phyloP scores from a whole-genome alignment of 202 grass and related monocot species.

The Schoenoplectus tabernaemontani region DNA sequence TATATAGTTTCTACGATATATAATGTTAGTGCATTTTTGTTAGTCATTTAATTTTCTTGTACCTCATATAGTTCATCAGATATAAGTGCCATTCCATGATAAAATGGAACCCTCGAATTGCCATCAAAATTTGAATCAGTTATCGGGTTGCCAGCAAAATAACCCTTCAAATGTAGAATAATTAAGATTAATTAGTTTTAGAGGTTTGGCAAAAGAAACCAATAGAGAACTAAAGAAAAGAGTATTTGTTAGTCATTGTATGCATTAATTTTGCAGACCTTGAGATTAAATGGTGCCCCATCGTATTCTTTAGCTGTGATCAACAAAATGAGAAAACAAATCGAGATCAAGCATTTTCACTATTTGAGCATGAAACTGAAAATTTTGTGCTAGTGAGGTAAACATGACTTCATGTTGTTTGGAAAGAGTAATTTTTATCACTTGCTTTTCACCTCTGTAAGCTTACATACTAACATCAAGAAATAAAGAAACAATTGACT shows the following conservation, averaged over 20 bases:
- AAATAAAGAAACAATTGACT: background rate
- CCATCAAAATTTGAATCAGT: conserved; percentile 32
- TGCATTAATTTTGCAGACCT: conserved; percentile 26
- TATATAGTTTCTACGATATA: background rate
- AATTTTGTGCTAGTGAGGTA: background rate
- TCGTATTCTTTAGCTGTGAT: conserved; percentile 23
- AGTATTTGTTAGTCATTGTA: background rate
- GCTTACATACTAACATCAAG: too few relatives aligned
- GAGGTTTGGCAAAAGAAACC: background rate
- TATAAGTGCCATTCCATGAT: conserved; percentile 52
- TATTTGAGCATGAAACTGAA: background rate
- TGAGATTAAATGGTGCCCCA: conserved; percentile 31
- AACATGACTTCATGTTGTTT: background rate
- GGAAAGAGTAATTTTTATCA: background rate
- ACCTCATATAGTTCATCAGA: conserved; percentile 67
- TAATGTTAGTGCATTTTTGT: background rate
- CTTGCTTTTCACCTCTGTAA: background rate
- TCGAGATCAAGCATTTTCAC: background rate
- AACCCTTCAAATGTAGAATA: conserved; percentile 23
- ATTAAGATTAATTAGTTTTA: background rate
- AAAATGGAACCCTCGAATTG: conserved; percentile 31
- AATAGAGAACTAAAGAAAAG: background rate
- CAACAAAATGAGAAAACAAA: background rate
- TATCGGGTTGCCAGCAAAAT: conserved; percentile 42
- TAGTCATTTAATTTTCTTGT: too few relatives aligned